These are phyloP conservation scores for Haplographium delicatum DNA, from an alignment of 495 filamentous ascomycete species.

Conservation along the genomic window DNA sequence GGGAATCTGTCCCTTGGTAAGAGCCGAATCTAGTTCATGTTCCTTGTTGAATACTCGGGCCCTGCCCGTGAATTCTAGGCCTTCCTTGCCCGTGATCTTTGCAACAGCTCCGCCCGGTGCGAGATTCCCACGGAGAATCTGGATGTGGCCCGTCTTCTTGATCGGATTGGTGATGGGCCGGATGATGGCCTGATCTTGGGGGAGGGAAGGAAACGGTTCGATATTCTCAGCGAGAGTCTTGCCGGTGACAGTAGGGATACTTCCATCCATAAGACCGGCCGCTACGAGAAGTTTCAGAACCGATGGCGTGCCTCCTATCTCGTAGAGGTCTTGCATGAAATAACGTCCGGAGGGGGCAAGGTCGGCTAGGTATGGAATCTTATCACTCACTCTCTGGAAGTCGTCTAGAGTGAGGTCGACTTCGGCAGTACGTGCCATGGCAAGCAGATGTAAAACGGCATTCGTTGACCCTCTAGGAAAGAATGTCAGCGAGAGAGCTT, in stretches of 20 bases:
- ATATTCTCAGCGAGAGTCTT: conserved; percentile 88
- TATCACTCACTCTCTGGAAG: conserved; percentile 79
- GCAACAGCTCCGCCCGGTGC: conserved; percentile 90
- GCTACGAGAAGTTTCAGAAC: conserved; percentile 91
- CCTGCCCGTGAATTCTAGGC: conserved; percentile 71
- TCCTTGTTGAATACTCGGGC: conserved; percentile 94
- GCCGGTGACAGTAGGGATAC: conserved; percentile 86
- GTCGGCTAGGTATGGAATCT: conserved; percentile 91
- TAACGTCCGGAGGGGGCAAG: conserved; percentile 83
- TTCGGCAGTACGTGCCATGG: conserved; percentile 87
- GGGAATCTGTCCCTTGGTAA: conserved; percentile 67
- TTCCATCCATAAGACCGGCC: conserved; percentile 73
- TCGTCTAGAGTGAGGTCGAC: conserved; percentile 83
- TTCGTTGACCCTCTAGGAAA: conserved; percentile 70
- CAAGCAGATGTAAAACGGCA: conserved; percentile 88
- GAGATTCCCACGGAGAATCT: conserved; percentile 85
- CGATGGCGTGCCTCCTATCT: conserved; percentile 83
- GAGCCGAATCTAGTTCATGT: conserved; percentile 65
- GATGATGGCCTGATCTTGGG: conserved; percentile 80
- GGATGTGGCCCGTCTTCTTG: conserved; percentile 82
- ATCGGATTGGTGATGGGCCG: conserved; percentile 77
- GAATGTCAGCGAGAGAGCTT: conserved; percentile 6
- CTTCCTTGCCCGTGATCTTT: conserved; percentile 98
- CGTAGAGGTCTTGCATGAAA: conserved; percentile 93
- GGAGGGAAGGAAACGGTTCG: conserved; percentile 70